Conservation (phyloP, 1,139 yeast genomes). For the Suhomyces ambrosiae region DNA sequence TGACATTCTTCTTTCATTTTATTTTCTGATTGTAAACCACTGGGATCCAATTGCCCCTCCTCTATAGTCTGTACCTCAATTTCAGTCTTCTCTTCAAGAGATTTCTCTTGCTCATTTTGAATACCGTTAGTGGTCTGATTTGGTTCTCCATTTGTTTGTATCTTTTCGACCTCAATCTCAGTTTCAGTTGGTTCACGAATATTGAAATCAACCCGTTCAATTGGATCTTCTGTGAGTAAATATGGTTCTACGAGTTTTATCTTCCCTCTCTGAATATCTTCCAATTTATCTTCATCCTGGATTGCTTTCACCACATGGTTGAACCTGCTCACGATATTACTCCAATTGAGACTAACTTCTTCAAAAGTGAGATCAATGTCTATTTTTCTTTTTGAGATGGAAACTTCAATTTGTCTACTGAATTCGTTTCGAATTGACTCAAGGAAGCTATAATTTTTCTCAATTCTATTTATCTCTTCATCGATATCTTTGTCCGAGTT, state of each 20-base stretch:
- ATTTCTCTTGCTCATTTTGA: too few species aligned
- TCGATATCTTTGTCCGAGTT: not conserved
- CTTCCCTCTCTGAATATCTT: constrained; percentile 38
- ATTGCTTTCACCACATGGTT: constrained; percentile 31
- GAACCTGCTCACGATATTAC: constrained; percentile 27
- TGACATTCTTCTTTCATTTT: constrained; percentile 21
- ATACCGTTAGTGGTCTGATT: too few species aligned
- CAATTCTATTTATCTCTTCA: constrained; percentile 10
- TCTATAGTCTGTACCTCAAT: too few species aligned
- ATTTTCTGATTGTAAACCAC: constrained; percentile 11
- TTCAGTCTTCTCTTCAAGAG: too few species aligned
- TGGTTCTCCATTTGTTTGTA: too few species aligned
- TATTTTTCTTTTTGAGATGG: constrained; percentile 11
- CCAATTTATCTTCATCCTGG: constrained; percentile 36
- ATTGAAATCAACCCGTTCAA: constrained; percentile 42
- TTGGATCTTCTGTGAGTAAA: constrained; percentile 46
- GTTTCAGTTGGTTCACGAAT: constrained; percentile 10
- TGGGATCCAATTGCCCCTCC: too few species aligned
- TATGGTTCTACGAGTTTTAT: constrained; percentile 52
- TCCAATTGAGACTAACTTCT: constrained; percentile 25
- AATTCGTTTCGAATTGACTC: constrained; percentile 34
- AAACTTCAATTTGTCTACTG: constrained; percentile 21
- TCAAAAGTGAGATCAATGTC: constrained; percentile 13
- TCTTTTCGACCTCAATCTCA: constrained; percentile 9
- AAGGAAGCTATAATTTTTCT: constrained; percentile 27